These are phyloP conservation scores for Podospora conica DNA, from an alignment of 495 filamentous ascomycete species.

Conservation along the genomic window DNA sequence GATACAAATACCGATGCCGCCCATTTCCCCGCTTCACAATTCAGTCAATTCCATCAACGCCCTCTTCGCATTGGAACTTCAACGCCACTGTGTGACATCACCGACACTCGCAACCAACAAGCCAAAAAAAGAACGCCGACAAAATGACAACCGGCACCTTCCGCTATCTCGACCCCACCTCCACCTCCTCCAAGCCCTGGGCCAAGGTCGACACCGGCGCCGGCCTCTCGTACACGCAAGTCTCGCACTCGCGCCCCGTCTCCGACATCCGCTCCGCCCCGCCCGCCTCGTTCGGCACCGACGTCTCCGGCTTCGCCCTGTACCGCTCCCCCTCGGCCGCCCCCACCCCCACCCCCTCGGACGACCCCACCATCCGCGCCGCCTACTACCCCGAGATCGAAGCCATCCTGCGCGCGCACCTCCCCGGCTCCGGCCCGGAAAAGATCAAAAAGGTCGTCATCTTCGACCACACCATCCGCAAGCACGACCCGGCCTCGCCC, in stretches of 20 bases:
- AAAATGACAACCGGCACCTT: constrained; percentile 25
- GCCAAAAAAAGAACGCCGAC: background rate
- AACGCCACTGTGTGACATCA: background rate
- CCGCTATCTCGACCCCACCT: constrained; percentile 27
- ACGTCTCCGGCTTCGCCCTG: constrained; percentile 39
- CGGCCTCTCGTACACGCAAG: constrained; percentile 24
- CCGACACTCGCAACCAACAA: background rate
- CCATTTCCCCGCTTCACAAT: background rate
- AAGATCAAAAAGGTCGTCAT: constrained; percentile 54
- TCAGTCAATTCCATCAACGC: background rate
- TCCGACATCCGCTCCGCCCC: constrained; percentile 23
- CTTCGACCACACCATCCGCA: constrained; percentile 86
- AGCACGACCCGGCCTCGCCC: constrained; percentile 42
- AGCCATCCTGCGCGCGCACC: constrained; percentile 51
- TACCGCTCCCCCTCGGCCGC: constrained; percentile 36
- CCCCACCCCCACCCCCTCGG: constrained; percentile 58
- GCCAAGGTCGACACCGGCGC: constrained; percentile 35
- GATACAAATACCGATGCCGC: background rate
- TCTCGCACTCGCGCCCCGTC: constrained; percentile 24
- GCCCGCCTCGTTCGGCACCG: constrained; percentile 26
- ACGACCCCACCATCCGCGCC: constrained; percentile 53
- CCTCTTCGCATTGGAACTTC: background rate
- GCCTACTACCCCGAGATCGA: constrained; percentile 81
- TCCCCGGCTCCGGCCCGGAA: constrained; percentile 42
- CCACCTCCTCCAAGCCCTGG: constrained; percentile 30